Evolutionary conservation across 306 rosid genomes (phyloP), one percentile per base, ranked within the genome.

Genomic region (Trifolium dubium): DNA sequence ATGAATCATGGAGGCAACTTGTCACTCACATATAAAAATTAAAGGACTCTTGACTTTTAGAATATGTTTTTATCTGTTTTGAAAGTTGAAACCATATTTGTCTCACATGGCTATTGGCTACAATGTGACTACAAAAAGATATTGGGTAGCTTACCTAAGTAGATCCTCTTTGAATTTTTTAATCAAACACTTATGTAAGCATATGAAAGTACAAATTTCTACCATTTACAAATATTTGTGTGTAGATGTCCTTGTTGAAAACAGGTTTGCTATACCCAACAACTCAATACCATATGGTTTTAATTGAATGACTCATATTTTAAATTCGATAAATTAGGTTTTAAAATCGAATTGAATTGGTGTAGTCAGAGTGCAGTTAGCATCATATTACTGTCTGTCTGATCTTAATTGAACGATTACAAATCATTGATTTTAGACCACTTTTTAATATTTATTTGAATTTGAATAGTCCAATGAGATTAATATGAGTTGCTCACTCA

Each of bases 111-210:
- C 64, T 68, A 80, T 74, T 82, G 68, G 66, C 79, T 69, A 77
- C 15, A 67, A 76, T 76, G 77, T 71, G 84, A 71, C 72, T 14
- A 47, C 43, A 67, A 61, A 63, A 63, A 69, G 64, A 76, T 76
- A 46, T 62, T 73, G 82, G 83, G 85, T 80, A 79, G 92, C 86
- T 89, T 78, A 88, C 86, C 90, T 83, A 88, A 81, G 87, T 70
- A 79, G 67, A 81, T 82, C 72, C 74, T 78, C 67, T 43, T 13
- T 64, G 6, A 44, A 46, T 77, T 13, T 79, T 77, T 81, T 63
- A 72, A 0, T 82, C 67, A 47, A 65, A 19, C 67, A 69, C 79
- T 50, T 58, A 79, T 73, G 80, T 60, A 68, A 69, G 72, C 80
- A 53, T 71, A 44, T 71, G 23, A 63, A 37, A 12, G 17, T 41